Evolutionary conservation across 1,284 basidiomycete genomes (phyloP).

Genomic region (Ustilago trichophora): DNA sequence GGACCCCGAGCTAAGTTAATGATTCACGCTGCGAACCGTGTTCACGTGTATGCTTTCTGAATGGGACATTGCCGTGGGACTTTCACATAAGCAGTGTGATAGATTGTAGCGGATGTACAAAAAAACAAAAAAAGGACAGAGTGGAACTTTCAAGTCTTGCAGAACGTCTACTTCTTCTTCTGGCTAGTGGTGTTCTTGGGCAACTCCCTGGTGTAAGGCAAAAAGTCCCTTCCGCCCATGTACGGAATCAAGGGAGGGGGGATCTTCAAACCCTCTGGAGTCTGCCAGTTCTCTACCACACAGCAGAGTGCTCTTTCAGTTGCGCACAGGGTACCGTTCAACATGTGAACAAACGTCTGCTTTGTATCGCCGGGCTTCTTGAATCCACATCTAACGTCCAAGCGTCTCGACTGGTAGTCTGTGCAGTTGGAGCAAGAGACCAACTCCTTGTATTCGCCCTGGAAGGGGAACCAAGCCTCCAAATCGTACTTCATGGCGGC

Average conservation of each 20-base stretch:
- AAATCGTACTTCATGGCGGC: conserved; percentile 97
- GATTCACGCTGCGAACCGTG: no score
- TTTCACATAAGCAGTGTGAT: no score
- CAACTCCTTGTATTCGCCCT: conserved; percentile 90
- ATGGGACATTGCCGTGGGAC: no score
- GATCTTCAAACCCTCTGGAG: conserved; percentile 87
- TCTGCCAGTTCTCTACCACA: conserved; percentile 98
- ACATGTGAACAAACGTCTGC: conserved; percentile 65
- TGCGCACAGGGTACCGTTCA: conserved; percentile 87
- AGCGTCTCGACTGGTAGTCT: conserved; percentile 67
- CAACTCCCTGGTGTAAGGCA: conserved; percentile 85
- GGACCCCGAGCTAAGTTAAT: no score
- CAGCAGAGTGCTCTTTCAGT: conserved; percentile 96
- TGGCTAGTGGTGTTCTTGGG: conserved; percentile 74
- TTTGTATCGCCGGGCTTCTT: conserved; percentile 66
- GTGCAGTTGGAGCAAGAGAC: conserved; percentile 69
- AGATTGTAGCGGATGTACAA: no score
- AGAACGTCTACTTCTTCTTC: conserved; percentile 71
- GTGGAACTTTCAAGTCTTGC: no score
- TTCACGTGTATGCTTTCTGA: no score
- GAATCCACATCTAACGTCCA: conserved; percentile 64
- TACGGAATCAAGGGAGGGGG: conserved; percentile 89
- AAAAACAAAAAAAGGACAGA: no score
- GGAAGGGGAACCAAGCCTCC: conserved; percentile 99
- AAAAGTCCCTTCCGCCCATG: conserved; percentile 93